phyloP scores from a whole-genome alignment of 106 monocot species.

The Apostasia shenzhenica region DNA sequence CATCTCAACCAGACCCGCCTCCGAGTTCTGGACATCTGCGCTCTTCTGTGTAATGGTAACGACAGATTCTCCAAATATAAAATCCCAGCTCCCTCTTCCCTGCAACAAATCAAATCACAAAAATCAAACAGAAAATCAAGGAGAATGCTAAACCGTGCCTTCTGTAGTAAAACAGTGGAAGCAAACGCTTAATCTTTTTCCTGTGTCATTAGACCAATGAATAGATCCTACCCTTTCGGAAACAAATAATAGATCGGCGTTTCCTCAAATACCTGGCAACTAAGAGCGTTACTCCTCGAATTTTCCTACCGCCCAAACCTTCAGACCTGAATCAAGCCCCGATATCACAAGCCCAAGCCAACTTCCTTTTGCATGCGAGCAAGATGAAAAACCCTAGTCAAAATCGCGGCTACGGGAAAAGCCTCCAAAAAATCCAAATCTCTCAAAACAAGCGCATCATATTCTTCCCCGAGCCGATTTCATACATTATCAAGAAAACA shows the following conservation, averaged over 20 bases:
- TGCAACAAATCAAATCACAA: background rate
- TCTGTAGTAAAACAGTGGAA: background rate
- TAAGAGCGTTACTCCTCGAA: background rate
- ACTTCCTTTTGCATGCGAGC: background rate
- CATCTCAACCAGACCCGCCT: conserved; percentile 21
- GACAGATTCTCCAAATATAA: background rate
- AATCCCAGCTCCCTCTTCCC: background rate
- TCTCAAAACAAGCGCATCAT: background rate
- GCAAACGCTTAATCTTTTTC: background rate
- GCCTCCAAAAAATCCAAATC: background rate
- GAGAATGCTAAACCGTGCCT: background rate
- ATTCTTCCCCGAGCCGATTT: background rate
- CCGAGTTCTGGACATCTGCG: conserved; percentile 16
- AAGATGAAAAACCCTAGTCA: background rate
- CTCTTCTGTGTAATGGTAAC: background rate
- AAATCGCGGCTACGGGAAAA: background rate
- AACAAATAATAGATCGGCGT: conserved; percentile 2
- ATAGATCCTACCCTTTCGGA: background rate
- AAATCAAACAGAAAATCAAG: background rate
- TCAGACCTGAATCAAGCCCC: background rate
- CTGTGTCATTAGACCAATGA: background rate
- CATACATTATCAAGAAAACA: no score
- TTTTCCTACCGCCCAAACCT: background rate
- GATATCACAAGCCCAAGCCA: background rate
- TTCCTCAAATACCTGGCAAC: background rate